These are phyloP conservation scores for Penicillium maclennaniae DNA, from an alignment of 495 filamentous ascomycete genomes.

Conservation along the genomic window DNA sequence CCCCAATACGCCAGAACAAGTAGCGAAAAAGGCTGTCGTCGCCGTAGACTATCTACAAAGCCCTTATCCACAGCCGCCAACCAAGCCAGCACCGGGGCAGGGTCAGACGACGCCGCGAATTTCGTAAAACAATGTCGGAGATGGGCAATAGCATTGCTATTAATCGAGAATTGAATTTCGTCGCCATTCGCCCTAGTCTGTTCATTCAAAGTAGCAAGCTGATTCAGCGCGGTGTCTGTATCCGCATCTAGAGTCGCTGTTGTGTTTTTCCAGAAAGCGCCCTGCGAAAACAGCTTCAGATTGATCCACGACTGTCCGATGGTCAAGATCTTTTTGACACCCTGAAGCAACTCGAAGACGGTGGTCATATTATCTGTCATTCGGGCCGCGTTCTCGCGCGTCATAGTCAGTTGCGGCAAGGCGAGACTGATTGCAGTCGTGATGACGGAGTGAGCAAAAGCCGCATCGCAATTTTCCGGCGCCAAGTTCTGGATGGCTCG, in stretches of 20 bases:
- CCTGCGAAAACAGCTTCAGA: slow-evolving; percentile 19
- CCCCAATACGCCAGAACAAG: slow-evolving; percentile 32
- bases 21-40: slow-evolving; percentile 22
- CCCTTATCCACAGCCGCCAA: slow-evolving; percentile 25
- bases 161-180: slow-evolving; percentile 13
- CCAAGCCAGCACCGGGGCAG: slow-evolving; percentile 28
- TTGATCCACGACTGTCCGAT: slow-evolving; percentile 26
- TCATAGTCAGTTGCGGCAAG: slow-evolving; percentile 30
- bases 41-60: slow-evolving; percentile 20
- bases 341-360: slow-evolving; percentile 29
- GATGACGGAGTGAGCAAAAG: slow-evolving; percentile 47
- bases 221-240: slow-evolving; percentile 14
- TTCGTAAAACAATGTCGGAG: slow-evolving; percentile 26
- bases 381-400: slow-evolving; percentile 9
- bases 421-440: slow-evolving; percentile 41
- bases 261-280: slow-evolving; percentile 14
- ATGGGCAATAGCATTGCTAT: slow-evolving; percentile 21
- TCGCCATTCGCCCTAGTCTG: slow-evolving; percentile 6
- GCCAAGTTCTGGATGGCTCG: slow-evolving; percentile 38
- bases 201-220: slow-evolving; percentile 20
- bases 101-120: slow-evolving; percentile 15
- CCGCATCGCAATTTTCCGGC: slow-evolving; percentile 40
- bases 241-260: slow-evolving; percentile 14
- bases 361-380: slow-evolving; percentile 28
- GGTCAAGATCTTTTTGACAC: slow-evolving; percentile 26